Evolutionary conservation across 225 moss, liverwort and hornwort genomes (phyloP).

Genomic region (Polytrichum commune): DNA sequence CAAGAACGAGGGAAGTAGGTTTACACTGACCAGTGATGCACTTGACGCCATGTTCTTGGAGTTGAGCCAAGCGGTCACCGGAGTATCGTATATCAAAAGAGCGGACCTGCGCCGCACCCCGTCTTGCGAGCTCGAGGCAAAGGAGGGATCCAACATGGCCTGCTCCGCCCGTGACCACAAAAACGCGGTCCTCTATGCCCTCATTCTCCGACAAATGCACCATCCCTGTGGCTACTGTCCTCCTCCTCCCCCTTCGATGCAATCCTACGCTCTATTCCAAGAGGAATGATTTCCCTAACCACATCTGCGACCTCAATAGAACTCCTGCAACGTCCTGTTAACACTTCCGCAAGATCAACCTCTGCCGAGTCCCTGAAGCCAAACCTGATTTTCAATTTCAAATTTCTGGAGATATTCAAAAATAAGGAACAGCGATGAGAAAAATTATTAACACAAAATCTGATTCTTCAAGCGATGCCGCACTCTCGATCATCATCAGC

Average conservation of each 20-base stretch:
- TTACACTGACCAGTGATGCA: constrained; percentile 55
- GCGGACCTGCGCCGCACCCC: constrained; percentile 78
- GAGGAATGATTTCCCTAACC: not conserved
- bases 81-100: constrained; percentile 51
- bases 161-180: constrained; percentile 81
- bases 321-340: not conserved
- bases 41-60: constrained; percentile 53
- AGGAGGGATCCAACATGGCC: constrained; percentile 70
- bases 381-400: too few species aligned
- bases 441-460: too few species aligned
- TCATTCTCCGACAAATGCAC: constrained; percentile 81
- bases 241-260: not conserved
- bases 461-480: too few species aligned
- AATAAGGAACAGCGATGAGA: too few species aligned
- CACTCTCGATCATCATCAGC: too few species aligned
- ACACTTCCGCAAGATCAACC: too few species aligned
- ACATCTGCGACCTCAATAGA: not conserved
- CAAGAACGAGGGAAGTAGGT: not conserved
- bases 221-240: constrained; percentile 23
- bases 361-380: too few species aligned
- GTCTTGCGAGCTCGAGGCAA: constrained; percentile 75
- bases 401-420: too few species aligned
- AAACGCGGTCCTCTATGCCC: constrained; percentile 70
- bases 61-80: constrained; percentile 31
- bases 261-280: not conserved